Conservation (phyloP, 257 asterid species). For the Solanum ossicruentum region DNA sequence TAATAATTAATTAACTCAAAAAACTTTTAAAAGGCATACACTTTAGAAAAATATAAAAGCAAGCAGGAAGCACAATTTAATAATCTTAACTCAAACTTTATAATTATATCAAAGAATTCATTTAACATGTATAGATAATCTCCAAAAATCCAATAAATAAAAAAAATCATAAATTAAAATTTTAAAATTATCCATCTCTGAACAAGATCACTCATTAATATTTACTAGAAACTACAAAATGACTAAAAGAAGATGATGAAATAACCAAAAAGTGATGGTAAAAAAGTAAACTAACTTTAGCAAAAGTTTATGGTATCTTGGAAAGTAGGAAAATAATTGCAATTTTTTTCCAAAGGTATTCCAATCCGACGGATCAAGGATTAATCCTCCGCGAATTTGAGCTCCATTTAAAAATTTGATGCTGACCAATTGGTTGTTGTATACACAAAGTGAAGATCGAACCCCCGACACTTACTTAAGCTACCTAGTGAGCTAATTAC, state of each 20-base stretch:
- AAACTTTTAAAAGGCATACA: neutral
- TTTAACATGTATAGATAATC: neutral
- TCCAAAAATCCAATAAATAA: neutral
- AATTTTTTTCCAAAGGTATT: no score
- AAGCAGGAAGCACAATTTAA: neutral
- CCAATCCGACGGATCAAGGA: no score
- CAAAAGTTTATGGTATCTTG: neutral
- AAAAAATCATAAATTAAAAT: no score
- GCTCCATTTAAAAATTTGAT: no score
- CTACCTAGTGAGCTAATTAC: no score
- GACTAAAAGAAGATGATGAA: neutral
- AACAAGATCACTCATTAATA: no score
- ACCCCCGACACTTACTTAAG: no score
- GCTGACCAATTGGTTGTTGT: accelerated
- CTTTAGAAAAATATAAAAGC: neutral
- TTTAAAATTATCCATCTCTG: no score
- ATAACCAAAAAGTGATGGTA: neutral
- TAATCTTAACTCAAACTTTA: neutral
- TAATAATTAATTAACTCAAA: neutral
- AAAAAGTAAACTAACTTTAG: neutral
- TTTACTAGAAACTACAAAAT: neutral
- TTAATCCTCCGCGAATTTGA: no score
- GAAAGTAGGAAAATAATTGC: neutral
- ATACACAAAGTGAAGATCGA: no score
- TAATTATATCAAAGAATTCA: neutral